Conservation (phyloP, 805 yeast genomes). For the Monosporozyma unispora region DNA sequence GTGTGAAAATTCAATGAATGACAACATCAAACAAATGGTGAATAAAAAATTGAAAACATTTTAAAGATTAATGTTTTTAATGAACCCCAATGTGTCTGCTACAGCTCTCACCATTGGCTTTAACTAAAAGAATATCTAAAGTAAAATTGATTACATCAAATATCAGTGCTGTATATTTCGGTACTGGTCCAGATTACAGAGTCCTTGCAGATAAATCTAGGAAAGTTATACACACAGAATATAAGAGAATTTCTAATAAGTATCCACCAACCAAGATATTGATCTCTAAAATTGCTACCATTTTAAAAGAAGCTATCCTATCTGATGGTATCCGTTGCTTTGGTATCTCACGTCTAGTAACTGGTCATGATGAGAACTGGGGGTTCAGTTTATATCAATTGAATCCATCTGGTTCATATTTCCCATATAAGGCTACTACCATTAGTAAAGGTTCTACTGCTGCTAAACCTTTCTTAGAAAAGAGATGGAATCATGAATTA, state of each 20-base stretch:
- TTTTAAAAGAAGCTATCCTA: slow-evolving; percentile 98
- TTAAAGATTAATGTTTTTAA: slow-evolving; percentile 21
- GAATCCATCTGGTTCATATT: slow-evolving; percentile 95
- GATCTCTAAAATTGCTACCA: slow-evolving; percentile 89
- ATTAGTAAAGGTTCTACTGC: slow-evolving; percentile 92
- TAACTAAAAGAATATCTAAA: slow-evolving; percentile 66
- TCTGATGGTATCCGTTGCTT: slow-evolving; percentile 98
- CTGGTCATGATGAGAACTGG: slow-evolving; percentile 79
- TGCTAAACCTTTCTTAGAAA: slow-evolving; percentile 96
- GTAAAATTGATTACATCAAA: slow-evolving; percentile 84
- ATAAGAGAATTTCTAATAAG: slow-evolving; percentile 89
- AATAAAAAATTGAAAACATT: slow-evolving; percentile 17
- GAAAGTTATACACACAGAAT: slow-evolving; percentile 83
- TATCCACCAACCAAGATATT: slow-evolving; percentile 93
- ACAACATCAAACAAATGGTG: not conserved
- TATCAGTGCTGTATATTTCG: slow-evolving; percentile 92
- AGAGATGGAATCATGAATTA: slow-evolving; percentile 95
- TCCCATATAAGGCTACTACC: slow-evolving; percentile 99
- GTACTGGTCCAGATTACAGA: slow-evolving; percentile 98
- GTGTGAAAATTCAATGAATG: not conserved
- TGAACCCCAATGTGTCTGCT: slow-evolving; percentile 13
- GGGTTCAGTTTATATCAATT: slow-evolving; percentile 87
- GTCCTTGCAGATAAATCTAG: slow-evolving; percentile 90
- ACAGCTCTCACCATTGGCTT: slow-evolving; percentile 60
- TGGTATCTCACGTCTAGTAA: slow-evolving; percentile 89